Evolutionary conservation across 2,329 filamentous ascomycete species (phyloP), one percentile per base, ranked within the genome.

Genomic region (Monosporascus cannonballus): DNA sequence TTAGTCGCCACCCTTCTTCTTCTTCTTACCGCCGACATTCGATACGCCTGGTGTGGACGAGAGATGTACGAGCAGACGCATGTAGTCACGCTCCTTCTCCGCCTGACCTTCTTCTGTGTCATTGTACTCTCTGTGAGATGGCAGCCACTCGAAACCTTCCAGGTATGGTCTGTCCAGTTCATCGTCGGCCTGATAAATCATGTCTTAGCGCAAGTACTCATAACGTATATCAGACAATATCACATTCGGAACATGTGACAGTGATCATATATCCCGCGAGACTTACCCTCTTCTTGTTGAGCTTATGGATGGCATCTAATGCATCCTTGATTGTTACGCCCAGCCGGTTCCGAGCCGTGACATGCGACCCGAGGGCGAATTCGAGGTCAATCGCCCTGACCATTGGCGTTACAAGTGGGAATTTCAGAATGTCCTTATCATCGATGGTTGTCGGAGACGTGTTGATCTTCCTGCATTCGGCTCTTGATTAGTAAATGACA

Each of bases 261-360:
- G 39, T 42, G 25, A 39, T 38, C 2, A 25, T 42, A 49, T 36
- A n/a, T 50, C 8, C 25, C 25, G 25, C 59, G 47, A 17, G 47
- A 52, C 84, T 63, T 73, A 92, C 93, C 83, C 92, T 87, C 84
- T 96, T 96, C 83, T 95, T 96, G 80, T 90, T 96, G 63, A 89
- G 83, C 79, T 96, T 96, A 80, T 96, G 80, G 74, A 97, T 96
- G 65, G 90, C 93, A 71, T 96, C 92, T 71, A 96, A 70, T 54
- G 91, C 91, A 73, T 97, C 93, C 79, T 96, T 96, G 79, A 97
- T 93, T 53, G 93, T 97, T 61, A 97, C 91, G 52, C 93, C 93
- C 73, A 92, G 93, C 64, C 92, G 76, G 74, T 96, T 97, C 67
- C 93, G 84, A 67, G 91, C 93, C 34, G 87, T 89, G 61, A 96